Base-by-base conservation (phyloP, 2,329 filamentous ascomycete genomes). In the Phialophora tarda region DNA sequence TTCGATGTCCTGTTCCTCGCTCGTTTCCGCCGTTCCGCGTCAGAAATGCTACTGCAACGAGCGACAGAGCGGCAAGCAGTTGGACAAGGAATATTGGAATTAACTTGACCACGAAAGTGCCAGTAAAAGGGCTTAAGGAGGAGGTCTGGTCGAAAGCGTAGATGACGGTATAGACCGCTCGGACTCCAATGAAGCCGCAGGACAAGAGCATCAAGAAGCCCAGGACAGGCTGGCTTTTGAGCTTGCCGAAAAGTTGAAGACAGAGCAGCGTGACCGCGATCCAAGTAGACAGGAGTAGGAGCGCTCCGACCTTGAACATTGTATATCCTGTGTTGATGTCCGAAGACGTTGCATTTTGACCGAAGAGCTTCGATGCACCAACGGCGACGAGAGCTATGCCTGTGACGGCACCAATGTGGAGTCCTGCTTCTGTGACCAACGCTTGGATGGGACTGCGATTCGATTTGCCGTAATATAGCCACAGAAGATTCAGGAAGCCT, bases 401-500 rank as follows among this genome's bases (percentile, higher is more conserved):
- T 11, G 54, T 58, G n/a, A 60, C 41, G 10, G 65, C 65, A 47
- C 65, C 57, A 23, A 54, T 23, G 24, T 67, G 65, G 11, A 64
- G 21, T 0, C 24, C 54, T 12, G 26, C 26, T 47, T 53, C 61
- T 54, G 59, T 12, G 26, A 67, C 11, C 4, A 56, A 14, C 8
- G 58, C 17, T 23, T 26, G 24, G n/a, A 17, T 6, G 1, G 26
- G 14, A 21, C 12, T 51, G 23, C 57, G 56, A 11, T 47, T 48
- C 26, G 51, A 48, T 11, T 32, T 12, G 12, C 44, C 28, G 17
- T 63, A 58, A 26, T 63, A 63, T 11, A 21, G 76, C 68, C 56
- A 77, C 77, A 75, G 71, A 71, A 81, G 77, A 51, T 79, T 75
- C 0, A 80, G 64, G 10, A 80, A 72, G 0, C 78, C 77, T 21